phyloP scores from a whole-genome alignment of 495 filamentous ascomycete species.

The Aspergillus avenaceus region DNA sequence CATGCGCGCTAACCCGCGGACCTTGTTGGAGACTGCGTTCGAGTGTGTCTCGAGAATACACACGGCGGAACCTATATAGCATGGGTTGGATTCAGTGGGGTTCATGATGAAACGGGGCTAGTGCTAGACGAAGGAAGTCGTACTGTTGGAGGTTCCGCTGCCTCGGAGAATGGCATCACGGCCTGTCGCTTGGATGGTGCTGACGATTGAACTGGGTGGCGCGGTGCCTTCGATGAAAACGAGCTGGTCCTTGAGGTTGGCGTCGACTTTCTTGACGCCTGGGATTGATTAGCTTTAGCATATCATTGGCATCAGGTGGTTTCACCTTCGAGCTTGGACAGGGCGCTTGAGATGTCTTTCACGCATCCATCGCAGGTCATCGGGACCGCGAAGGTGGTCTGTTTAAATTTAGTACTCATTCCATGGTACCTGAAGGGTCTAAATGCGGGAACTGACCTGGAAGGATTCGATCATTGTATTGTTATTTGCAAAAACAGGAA shows the following conservation, averaged over 20 bases:
- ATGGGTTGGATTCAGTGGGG: not conserved
- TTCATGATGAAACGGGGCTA: not conserved
- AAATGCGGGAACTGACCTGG: slow-evolving; percentile 48
- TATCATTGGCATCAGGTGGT: no score
- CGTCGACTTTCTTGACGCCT: slow-evolving; percentile 48
- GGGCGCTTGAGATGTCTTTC: slow-evolving; percentile 71
- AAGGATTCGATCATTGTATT: slow-evolving; percentile 55
- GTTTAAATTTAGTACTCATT: not conserved
- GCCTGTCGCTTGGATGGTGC: slow-evolving; percentile 83
- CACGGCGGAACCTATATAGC: slow-evolving; percentile 81
- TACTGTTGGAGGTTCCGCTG: slow-evolving; percentile 79
- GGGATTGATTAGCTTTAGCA: not conserved
- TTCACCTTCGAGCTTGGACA: slow-evolving; percentile 73
- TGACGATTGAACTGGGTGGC: slow-evolving; percentile 81
- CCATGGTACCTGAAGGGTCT: not conserved
- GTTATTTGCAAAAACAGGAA: slow-evolving; percentile 9
- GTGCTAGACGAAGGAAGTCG: slow-evolving; percentile 19
- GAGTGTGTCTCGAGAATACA: slow-evolving; percentile 94
- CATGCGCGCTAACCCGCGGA: slow-evolving; percentile 76
- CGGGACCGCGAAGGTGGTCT: slow-evolving; percentile 94
- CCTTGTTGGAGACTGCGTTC: slow-evolving; percentile 49
- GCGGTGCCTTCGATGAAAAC: slow-evolving; percentile 53
- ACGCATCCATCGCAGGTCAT: slow-evolving; percentile 87
- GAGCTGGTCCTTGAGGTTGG: slow-evolving; percentile 44
- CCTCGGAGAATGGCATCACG: slow-evolving; percentile 92